Percentiles rank a stretch among this genome's conserved stretches.
Conservation (phyloP, 2,329 filamentous ascomycete species). For the Colletotrichum spinosum region DNA sequence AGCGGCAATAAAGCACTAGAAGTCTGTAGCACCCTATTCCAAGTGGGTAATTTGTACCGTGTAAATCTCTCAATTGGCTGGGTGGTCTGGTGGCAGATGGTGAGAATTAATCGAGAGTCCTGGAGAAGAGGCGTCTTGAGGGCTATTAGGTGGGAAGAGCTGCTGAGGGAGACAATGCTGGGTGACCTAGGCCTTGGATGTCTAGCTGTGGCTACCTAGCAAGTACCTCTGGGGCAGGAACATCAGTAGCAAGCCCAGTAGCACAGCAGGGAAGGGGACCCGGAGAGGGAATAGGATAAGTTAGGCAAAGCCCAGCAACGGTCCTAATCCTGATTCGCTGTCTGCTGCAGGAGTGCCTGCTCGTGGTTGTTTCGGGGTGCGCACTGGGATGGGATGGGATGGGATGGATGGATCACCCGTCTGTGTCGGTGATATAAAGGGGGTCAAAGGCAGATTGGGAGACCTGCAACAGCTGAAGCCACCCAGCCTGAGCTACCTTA, state of each 20-base stretch:
- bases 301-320: slow-evolving; percentile 39
- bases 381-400: slow-evolving; percentile 37
- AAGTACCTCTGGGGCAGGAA: neutral
- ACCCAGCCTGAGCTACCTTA: slow-evolving; percentile 40
- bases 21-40: slow-evolving; percentile 3
- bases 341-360: slow-evolving; percentile 46
- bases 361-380: slow-evolving; percentile 44
- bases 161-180: no score
- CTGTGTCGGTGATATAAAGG: slow-evolving; percentile 45
- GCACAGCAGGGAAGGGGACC: slow-evolving; percentile 4
- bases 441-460: slow-evolving; percentile 40
- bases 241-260: slow-evolving; percentile 3
- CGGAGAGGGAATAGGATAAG: slow-evolving; percentile 19
- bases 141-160: no score
- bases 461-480: slow-evolving; percentile 1
- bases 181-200: no score
- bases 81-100: neutral
- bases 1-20: slow-evolving; percentile 12
- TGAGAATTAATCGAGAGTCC: no score
- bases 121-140: no score
- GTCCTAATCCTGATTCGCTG: slow-evolving; percentile 47
- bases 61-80: slow-evolving; percentile 19
- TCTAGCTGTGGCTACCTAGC: neutral
- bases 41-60: slow-evolving; percentile 27
- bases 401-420: slow-evolving; percentile 46